Evolutionary conservation across 2,329 filamentous ascomycete genomes (phyloP).

Genomic region (Aspergillus cejpii): DNA sequence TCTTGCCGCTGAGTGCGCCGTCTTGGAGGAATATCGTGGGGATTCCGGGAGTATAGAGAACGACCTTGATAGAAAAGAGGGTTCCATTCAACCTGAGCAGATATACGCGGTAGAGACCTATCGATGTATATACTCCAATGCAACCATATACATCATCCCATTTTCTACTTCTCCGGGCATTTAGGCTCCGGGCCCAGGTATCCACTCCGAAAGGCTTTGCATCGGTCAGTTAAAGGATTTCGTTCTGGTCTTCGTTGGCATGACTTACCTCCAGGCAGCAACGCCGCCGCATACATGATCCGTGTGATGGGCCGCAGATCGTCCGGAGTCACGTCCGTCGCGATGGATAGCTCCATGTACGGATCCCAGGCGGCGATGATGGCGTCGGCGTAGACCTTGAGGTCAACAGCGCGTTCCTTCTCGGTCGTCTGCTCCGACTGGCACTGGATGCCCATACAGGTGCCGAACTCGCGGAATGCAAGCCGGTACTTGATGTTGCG

Average conservation of each 20-base stretch:
- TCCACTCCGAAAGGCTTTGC: constrained; percentile 30
- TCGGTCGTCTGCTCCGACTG: constrained; percentile 31
- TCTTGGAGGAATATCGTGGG: constrained; percentile 45
- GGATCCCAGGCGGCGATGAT: constrained; percentile 37
- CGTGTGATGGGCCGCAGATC: constrained; percentile 50
- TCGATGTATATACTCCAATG: constrained; percentile 3
- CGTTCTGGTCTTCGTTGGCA: not conserved
- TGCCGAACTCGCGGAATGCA: constrained; percentile 52
- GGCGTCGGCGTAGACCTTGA: constrained; percentile 29
- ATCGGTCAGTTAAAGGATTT: not conserved
- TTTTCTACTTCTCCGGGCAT: not conserved
- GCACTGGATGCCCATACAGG: constrained; percentile 45
- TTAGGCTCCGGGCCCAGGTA: constrained; percentile 34
- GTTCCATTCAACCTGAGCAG: not conserved
- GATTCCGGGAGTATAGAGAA: constrained; percentile 32
- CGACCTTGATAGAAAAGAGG: constrained; percentile 4
- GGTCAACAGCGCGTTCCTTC: constrained; percentile 28
- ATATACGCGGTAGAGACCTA: not conserved
- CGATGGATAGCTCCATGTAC: constrained; percentile 33
- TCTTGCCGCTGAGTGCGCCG: constrained; percentile 43
- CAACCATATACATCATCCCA: constrained; percentile 2
- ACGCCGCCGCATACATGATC: constrained; percentile 53
- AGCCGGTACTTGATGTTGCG: constrained; percentile 35
- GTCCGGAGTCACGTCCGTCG: constrained; percentile 29
- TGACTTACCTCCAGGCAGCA: constrained; percentile 50